Conservation (phyloP, 192 early-diverging fungal species). For the Lobosporangium transversale region DNA sequence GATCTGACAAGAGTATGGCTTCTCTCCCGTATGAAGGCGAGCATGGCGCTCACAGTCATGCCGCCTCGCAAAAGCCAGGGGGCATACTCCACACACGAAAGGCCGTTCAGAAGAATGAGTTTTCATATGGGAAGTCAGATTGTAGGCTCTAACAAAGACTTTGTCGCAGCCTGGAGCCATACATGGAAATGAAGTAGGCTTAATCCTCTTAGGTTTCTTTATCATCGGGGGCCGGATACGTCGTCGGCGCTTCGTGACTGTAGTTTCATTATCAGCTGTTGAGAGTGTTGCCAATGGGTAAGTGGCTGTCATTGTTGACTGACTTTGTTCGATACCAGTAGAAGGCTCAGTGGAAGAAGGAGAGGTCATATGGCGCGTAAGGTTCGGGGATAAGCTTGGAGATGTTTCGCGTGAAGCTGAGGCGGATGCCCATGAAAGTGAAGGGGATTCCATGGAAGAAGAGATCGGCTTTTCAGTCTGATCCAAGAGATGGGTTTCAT, state of each 20-base stretch:
- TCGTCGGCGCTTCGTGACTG: conserved; percentile 14
- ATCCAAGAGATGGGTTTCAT: background rate
- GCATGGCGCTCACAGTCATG: conserved; percentile 93
- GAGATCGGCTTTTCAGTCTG: background rate
- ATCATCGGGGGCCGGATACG: conserved; percentile 12
- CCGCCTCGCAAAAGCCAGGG: conserved; percentile 82
- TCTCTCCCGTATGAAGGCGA: conserved; percentile 81
- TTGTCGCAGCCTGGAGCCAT: conserved; percentile 61
- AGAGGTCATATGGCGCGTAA: background rate
- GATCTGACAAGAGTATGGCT: conserved; percentile 75
- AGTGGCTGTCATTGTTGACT: background rate
- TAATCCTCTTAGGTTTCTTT: conserved; percentile 32
- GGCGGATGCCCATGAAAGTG: conserved; percentile 10
- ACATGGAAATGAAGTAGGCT: conserved; percentile 24
- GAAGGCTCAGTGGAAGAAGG: background rate
- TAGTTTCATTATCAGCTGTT: no score
- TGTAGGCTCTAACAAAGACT: conserved; percentile 78
- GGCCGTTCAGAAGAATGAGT: conserved; percentile 83
- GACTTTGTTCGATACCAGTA: background rate
- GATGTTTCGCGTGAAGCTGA: conserved; percentile 13
- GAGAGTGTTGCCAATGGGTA: background rate
- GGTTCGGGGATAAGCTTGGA: conserved; percentile 10
- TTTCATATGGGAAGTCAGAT: conserved; percentile 79
- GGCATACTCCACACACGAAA: conserved; percentile 75
- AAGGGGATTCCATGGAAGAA: conserved; percentile 1